These are phyloP conservation scores for Fusarium veterinarium DNA, from an alignment of 2,329 filamentous ascomycete species.

Conservation along the genomic window DNA sequence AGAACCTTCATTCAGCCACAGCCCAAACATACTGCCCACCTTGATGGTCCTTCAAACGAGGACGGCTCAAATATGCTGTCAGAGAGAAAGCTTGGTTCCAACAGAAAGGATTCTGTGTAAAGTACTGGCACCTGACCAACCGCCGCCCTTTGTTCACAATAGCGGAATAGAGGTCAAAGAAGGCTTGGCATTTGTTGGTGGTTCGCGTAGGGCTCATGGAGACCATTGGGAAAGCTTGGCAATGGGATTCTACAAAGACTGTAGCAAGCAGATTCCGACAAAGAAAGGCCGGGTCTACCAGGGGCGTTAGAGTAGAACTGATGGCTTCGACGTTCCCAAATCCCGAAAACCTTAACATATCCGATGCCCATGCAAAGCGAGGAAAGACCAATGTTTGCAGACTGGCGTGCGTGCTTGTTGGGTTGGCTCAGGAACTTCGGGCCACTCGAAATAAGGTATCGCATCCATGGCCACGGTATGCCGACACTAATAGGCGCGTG, in stretches of 20 bases:
- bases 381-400: neutral
- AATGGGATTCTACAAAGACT: conserved; percentile 17
- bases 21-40: neutral
- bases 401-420: conserved; percentile 9
- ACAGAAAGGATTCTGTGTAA: neutral
- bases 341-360: conserved; percentile 3
- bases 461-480: conserved; percentile 6
- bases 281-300: neutral
- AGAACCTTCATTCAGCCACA: neutral
- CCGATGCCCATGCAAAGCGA: conserved; percentile 4
- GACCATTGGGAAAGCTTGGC: conserved; percentile 4
- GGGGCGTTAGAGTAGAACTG: conserved; percentile 1
- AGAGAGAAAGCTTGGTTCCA: neutral
- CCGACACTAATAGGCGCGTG: conserved; percentile 11
- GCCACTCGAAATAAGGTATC: neutral
- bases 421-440: neutral
- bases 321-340: conserved; percentile 4
- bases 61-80: neutral
- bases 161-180: neutral
- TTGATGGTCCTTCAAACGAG: neutral
- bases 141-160: neutral
- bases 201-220: neutral
- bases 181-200: conserved; percentile 1
- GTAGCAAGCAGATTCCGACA: neutral
- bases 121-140: conserved; percentile 1